Evolutionary conservation across 1,139 yeast species (phyloP), one percentile per base, ranked within the genome.

Genomic region (Suhomyces anneliseae): DNA sequence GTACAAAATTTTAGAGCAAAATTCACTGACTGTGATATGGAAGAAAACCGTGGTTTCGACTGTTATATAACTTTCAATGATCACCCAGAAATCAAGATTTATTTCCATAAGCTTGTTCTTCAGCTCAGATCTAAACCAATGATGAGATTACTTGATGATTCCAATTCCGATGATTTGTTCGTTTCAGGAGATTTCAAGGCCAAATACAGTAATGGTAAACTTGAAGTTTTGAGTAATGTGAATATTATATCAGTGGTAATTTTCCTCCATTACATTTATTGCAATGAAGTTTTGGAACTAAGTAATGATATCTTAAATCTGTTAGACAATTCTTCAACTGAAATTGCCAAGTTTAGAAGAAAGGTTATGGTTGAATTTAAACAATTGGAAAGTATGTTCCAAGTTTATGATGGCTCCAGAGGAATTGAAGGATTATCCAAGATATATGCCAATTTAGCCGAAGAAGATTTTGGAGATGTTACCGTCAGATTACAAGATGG

Each of bases 401-500:
- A 50, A 39, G 50, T 64, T 7, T 39, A 50, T 14, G 61, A 60
- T 41, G 36, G 27, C 5, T 11, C 35, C 4, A 9, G 36, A n/a
- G 46, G 49, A 6, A 26, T 37, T 9, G 6, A 26, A 3, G 39
- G 42, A n/a, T 12, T 46, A 12, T 32, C 44, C 2, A 41, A 35
- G 2, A 27, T 40, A 11, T 39, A 40, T 24, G 12, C 42, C 10
- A 24, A 43, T n/a, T 39, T 50, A 12, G 41, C 50, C n/a, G 49
- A 44, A 14, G 56, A 52, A 3, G 42, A 51, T 12, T 45, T 46
- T 2, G 57, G 58, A 2, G 62, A 58, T 26, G 63, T 74, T 1
- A 39, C 49, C 2, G 52, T 72, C 2, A 51, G 45, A 4, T 60
- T 85, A 32, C 53, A 64, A 2, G 83, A 81, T 54, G 81, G 76